These are phyloP conservation scores for Trichomonascaceae sp. DNA, from an alignment of 1,139 yeast species.

Conservation along the genomic window DNA sequence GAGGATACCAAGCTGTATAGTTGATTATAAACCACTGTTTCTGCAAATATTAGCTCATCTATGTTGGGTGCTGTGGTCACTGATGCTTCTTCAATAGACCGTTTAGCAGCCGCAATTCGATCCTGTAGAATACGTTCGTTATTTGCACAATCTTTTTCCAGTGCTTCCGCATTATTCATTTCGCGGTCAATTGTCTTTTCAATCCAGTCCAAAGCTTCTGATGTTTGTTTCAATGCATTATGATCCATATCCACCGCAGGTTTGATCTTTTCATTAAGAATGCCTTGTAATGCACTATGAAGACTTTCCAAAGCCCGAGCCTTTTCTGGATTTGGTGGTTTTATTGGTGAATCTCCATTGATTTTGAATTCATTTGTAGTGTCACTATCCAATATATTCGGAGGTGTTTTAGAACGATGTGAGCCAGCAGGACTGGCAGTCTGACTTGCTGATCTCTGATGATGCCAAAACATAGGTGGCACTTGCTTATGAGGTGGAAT, in stretches of 20 bases:
- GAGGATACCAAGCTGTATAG: conserved; percentile 63
- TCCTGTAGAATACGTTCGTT: conserved; percentile 32
- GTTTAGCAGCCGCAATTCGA: conserved; percentile 27
- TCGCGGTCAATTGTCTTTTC: conserved; percentile 29
- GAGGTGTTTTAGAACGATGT: not conserved
- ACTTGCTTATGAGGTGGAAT: not conserved
- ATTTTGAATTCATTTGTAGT: not conserved
- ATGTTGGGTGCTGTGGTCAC: conserved; percentile 32
- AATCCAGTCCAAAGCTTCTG: conserved; percentile 27
- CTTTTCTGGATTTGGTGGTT: conserved; percentile 37
- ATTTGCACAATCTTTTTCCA: conserved; percentile 26
- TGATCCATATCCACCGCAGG: conserved; percentile 28
- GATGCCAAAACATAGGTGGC: conserved; percentile 5
- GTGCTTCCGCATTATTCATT: conserved; percentile 23
- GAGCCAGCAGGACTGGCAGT: conserved; percentile 6
- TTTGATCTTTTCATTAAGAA: conserved; percentile 17
- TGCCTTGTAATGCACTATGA: conserved; percentile 12
- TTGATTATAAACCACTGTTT: conserved; percentile 45
- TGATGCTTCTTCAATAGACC: conserved; percentile 30
- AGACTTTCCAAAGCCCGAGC: conserved; percentile 24
- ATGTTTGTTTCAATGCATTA: conserved; percentile 20
- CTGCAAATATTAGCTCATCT: conserved; percentile 42
- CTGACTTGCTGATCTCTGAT: conserved; percentile 4
- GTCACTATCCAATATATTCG: conserved; percentile 11
- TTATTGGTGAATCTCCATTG: conserved; percentile 12